phyloP scores from a whole-genome alignment of 352 stramenopile genomes.

The Phytophthora pseudosyringae region DNA sequence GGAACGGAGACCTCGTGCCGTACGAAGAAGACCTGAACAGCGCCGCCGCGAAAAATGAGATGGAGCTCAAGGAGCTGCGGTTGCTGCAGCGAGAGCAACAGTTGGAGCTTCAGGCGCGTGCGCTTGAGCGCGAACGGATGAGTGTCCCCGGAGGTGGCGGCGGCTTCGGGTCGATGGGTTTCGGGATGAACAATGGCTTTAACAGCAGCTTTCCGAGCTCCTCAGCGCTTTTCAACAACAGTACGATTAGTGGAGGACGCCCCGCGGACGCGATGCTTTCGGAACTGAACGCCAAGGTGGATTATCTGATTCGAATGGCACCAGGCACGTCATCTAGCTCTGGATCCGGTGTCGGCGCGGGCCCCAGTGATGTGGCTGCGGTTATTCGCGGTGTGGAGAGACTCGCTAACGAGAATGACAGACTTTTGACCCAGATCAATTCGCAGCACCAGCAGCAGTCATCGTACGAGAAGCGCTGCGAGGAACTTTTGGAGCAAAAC shows the following conservation, averaged over 20 bases:
- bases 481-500: slow-evolving; percentile 68
- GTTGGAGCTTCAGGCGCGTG: slow-evolving; percentile 56
- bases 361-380: slow-evolving; percentile 58
- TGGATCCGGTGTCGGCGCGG: slow-evolving; percentile 26
- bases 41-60: slow-evolving; percentile 44
- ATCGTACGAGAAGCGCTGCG: slow-evolving; percentile 73
- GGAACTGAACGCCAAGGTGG: slow-evolving; percentile 77
- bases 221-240: slow-evolving; percentile 36
- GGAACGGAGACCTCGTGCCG: slow-evolving; percentile 55
- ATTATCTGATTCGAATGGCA: slow-evolving; percentile 80
- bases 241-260: slow-evolving; percentile 43
- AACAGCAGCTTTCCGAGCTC: slow-evolving; percentile 36
- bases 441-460: slow-evolving; percentile 80
- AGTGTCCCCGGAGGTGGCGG: slow-evolving; percentile 22
- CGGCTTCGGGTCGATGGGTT: slow-evolving; percentile 35
- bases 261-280: slow-evolving; percentile 54
- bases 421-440: slow-evolving; percentile 77
- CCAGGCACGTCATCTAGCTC: slow-evolving; percentile 33
- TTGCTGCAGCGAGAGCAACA: slow-evolving; percentile 61
- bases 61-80: slow-evolving; percentile 62
- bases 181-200: slow-evolving; percentile 23
- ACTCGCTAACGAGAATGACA: slow-evolving; percentile 75
- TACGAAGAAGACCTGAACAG: slow-evolving; percentile 48
- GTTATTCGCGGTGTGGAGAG: slow-evolving; percentile 79
- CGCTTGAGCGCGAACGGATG: slow-evolving; percentile 48